These are phyloP conservation scores for Cutaneotrichosporon cutaneum DNA, from an alignment of 1,284 basidiomycete species.

Conservation along the genomic window DNA sequence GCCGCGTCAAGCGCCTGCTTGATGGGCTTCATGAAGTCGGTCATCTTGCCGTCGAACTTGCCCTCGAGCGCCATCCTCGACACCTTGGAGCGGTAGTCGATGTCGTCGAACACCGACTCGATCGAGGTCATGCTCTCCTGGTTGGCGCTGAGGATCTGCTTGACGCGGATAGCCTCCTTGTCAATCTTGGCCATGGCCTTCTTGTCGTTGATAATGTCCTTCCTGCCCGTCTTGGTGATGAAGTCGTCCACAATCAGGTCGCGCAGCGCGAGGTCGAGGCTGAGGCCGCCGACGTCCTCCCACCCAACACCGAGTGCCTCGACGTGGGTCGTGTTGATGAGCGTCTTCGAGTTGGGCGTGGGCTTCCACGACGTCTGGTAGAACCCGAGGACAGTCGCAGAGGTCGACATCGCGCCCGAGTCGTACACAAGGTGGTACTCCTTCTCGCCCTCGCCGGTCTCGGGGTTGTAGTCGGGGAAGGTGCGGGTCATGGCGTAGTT, in stretches of 20 bases:
- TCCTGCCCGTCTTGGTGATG: slow-evolving; percentile 57
- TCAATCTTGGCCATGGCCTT: slow-evolving; percentile 88
- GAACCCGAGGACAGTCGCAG: slow-evolving; percentile 83
- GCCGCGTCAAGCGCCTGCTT: slow-evolving; percentile 70
- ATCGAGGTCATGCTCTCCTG: slow-evolving; percentile 70
- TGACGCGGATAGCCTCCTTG: slow-evolving; percentile 89
- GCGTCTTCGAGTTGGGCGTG: slow-evolving; percentile 54
- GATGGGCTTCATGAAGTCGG: slow-evolving; percentile 68
- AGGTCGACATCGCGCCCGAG: slow-evolving; percentile 81
- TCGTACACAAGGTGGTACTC: slow-evolving; percentile 94
- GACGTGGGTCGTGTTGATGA: slow-evolving; percentile 67
- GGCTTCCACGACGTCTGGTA: slow-evolving; percentile 56
- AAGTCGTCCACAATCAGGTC: slow-evolving; percentile 79
- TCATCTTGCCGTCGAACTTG: slow-evolving; percentile 59
- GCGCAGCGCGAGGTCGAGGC: slow-evolving; percentile 77
- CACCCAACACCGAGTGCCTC: slow-evolving; percentile 76
- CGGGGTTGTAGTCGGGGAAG: slow-evolving; percentile 60
- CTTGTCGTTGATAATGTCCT: slow-evolving; percentile 59
- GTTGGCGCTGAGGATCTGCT: slow-evolving; percentile 92
- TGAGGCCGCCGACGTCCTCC: slow-evolving; percentile 74
- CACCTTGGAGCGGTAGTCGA: slow-evolving; percentile 81
- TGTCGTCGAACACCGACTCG: slow-evolving; percentile 84
- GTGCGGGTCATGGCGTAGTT: slow-evolving; percentile 95
- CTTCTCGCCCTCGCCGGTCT: slow-evolving; percentile 53
- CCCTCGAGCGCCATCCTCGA: slow-evolving; percentile 75